phyloP scores from a whole-genome alignment of 805 yeast species.

The Millerozyma acaciae region DNA sequence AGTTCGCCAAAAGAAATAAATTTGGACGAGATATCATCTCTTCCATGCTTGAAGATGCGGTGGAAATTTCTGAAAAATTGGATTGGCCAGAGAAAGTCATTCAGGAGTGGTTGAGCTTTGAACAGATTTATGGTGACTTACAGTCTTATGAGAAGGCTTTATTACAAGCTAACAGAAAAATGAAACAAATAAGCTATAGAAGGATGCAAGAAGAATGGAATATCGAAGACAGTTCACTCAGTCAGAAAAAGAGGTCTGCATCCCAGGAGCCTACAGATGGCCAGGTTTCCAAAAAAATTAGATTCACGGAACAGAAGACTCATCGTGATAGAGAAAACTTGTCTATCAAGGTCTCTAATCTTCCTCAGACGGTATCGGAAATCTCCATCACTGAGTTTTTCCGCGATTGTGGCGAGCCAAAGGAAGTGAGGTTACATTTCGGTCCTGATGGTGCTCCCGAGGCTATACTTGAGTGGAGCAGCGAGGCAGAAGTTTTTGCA shows the following conservation, averaged over 20 bases:
- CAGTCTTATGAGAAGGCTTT: conserved; percentile 18
- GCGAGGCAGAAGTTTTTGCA: conserved; percentile 45
- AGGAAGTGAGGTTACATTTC: conserved; percentile 24
- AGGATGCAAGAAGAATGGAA: conserved; percentile 7
- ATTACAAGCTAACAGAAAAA: conserved; percentile 20
- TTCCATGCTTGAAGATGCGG: conserved; percentile 28
- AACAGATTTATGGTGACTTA: conserved; percentile 29
- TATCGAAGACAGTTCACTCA: conserved; percentile 6
- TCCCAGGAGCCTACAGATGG: background rate
- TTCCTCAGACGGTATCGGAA: conserved; percentile 41
- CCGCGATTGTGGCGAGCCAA: conserved; percentile 56
- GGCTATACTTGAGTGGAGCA: conserved; percentile 59
- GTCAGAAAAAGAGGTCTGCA: conserved; percentile 4
- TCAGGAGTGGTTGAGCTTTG: conserved; percentile 41
- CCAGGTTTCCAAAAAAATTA: conserved; percentile 3
- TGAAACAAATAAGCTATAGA: conserved; percentile 8
- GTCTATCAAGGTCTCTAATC: conserved; percentile 50
- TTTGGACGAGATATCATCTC: conserved; percentile 16
- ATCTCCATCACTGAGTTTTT: conserved; percentile 42
- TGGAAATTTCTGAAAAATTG: conserved; percentile 20
- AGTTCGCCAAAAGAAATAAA: conserved; percentile 35
- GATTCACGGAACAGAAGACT: conserved; percentile 4
- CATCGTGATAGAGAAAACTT: conserved; percentile 56
- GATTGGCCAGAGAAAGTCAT: conserved; percentile 52
- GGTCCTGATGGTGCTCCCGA: conserved; percentile 14